A percentile compares a stretch with the other conserved stretches of the same genome.
Conservation (phyloP, 2,329 filamentous ascomycete species). For the Rhynchosporium secalis region DNA sequence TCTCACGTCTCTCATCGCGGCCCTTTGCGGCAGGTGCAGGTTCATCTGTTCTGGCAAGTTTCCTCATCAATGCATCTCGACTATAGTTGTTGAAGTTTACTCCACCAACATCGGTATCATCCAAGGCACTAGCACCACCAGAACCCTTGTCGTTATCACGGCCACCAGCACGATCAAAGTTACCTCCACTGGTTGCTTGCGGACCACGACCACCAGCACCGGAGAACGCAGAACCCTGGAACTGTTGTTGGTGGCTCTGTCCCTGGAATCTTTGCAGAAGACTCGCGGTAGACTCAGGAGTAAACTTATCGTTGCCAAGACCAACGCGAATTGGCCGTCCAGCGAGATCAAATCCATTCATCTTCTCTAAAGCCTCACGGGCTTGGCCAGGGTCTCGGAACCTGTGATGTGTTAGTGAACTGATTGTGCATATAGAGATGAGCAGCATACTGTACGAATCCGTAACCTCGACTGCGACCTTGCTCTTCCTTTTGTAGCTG, state of each 20-base stretch:
- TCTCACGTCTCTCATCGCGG: conserved; percentile 62
- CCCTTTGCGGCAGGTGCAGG: conserved; percentile 58
- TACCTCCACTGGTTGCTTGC: conserved; percentile 70
- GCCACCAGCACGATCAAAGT: conserved; percentile 87
- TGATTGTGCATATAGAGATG: neutral
- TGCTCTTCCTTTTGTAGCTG: conserved; percentile 96
- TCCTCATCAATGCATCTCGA: conserved; percentile 97
- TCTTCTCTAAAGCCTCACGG: conserved; percentile 93
- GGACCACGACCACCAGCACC: conserved; percentile 84
- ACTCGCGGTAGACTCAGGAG: conserved; percentile 91
- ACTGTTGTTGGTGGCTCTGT: conserved; percentile 68
- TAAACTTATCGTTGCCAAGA: conserved; percentile 99
- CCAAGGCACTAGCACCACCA: conserved; percentile 87
- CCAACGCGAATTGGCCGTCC: conserved; percentile 97
- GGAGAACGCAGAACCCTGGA: conserved; percentile 88
- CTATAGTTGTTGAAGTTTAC: conserved; percentile 99
- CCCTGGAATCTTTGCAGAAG: conserved; percentile 89
- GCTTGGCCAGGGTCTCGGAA: conserved; percentile 89
- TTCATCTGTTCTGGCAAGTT: conserved; percentile 95
- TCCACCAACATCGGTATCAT: conserved; percentile 95
- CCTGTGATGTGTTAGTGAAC: conserved; percentile 52
- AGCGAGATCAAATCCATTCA: conserved; percentile 98
- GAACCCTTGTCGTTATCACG: conserved; percentile 86
- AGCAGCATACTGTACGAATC: conserved; percentile 89
- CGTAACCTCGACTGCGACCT: conserved; percentile 89